Conservation (phyloP, 2,329 filamentous ascomycete genomes). For the Colletotrichum godetiae region DNA sequence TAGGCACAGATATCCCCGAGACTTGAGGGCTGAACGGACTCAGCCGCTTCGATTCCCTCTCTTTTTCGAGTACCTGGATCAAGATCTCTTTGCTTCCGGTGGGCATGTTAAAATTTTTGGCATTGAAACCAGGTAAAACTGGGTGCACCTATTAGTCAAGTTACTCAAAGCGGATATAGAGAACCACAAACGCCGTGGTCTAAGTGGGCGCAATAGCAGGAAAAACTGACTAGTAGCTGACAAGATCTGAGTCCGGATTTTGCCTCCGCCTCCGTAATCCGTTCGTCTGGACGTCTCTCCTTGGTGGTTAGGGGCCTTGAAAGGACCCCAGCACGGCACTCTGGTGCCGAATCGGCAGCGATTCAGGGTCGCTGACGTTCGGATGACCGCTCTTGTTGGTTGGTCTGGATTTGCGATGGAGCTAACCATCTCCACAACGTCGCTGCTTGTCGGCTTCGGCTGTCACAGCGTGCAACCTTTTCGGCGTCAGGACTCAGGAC, state of each 20-base stretch:
- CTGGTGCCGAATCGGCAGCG: constrained; percentile 11
- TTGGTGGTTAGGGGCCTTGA: neutral
- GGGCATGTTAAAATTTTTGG: neutral
- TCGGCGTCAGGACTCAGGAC: neutral
- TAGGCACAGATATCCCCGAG: neutral
- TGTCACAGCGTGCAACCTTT: constrained; percentile 2
- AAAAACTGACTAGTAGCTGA: neutral
- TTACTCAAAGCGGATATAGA: neutral
- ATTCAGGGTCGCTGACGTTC: neutral
- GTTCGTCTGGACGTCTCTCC: neutral
- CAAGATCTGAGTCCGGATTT: neutral
- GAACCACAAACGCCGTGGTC: constrained; percentile 1
- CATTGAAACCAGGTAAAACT: neutral
- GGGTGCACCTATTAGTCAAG: neutral
- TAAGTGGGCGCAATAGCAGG: neutral
- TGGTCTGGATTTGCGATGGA: neutral
- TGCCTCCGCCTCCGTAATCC: neutral
- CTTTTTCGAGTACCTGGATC: neutral
- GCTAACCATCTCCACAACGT: neutral
- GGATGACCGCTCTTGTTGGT: constrained; percentile 6
- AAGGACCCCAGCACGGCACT: neutral
- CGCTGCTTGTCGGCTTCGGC: neutral
- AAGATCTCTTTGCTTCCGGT: neutral
- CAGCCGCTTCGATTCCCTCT: neutral
- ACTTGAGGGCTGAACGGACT: neutral